Percentiles rank a stretch among this genome's conserved stretches.
phyloP scores from a whole-genome alignment of 225 moss, liverwort and hornwort genomes.

The Physcomitrellopsis africana region DNA sequence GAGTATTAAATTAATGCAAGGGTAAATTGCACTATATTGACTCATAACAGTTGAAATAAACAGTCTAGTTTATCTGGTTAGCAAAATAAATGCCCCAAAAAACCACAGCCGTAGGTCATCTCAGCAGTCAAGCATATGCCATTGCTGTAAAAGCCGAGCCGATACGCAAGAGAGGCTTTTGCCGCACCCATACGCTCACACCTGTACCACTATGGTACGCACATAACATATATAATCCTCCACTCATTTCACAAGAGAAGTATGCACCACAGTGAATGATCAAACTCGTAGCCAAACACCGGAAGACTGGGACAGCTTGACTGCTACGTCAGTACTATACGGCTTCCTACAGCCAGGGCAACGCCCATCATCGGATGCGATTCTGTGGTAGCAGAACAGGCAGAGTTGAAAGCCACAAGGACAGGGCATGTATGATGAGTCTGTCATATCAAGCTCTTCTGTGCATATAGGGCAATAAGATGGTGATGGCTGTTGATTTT shows the following conservation, averaged over 20 bases:
- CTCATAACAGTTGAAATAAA: no score
- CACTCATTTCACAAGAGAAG: not conserved
- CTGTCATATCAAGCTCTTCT: slow-evolving; percentile 87
- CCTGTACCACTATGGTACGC: slow-evolving; percentile 27
- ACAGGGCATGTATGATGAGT: slow-evolving; percentile 86
- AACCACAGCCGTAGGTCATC: slow-evolving; percentile 14
- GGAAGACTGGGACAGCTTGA: slow-evolving; percentile 67
- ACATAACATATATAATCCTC: slow-evolving; percentile 7
- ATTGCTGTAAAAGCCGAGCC: slow-evolving; percentile 29
- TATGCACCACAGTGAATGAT: slow-evolving; percentile 12
- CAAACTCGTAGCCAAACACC: slow-evolving; percentile 53
- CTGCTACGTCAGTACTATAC: slow-evolving; percentile 76
- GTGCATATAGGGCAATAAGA: slow-evolving; percentile 92
- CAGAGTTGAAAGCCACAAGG: slow-evolving; percentile 90
- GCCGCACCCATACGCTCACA: slow-evolving; percentile 31
- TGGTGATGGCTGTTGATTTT: slow-evolving; percentile 66
- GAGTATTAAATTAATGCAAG: no score
- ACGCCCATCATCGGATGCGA: slow-evolving; percentile 85
- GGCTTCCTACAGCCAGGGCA: slow-evolving; percentile 90
- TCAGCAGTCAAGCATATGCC: slow-evolving; percentile 22
- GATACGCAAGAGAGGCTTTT: slow-evolving; percentile 26
- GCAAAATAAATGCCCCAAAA: slow-evolving; percentile 29
- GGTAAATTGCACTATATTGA: no score
- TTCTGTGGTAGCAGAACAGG: slow-evolving; percentile 90
- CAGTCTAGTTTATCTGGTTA: not conserved